These are phyloP conservation scores for Nectriaceae sp. DNA, from an alignment of 2,329 filamentous ascomycete genomes.

Conservation along the genomic window DNA sequence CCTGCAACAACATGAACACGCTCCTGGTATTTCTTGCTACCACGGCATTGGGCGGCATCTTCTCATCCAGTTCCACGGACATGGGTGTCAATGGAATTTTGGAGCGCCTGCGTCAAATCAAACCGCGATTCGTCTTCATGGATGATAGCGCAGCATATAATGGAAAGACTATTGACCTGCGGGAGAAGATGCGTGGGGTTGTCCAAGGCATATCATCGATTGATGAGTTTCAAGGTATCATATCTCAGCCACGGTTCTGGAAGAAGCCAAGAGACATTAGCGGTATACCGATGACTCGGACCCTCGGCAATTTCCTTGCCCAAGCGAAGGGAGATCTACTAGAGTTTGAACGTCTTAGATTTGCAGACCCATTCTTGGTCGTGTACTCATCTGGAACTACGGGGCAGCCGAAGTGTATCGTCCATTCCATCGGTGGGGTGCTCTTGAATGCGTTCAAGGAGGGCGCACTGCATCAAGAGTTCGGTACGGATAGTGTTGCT, in stretches of 20 bases:
- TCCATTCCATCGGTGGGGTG: not conserved
- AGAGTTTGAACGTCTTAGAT: not conserved
- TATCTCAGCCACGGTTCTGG: not conserved
- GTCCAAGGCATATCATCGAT: not conserved
- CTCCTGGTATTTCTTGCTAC: not conserved
- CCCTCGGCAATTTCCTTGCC: not conserved
- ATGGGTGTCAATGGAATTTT: conserved; percentile 4
- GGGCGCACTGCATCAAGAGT: not conserved
- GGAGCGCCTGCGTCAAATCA: not conserved
- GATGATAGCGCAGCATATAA: conserved; percentile 1
- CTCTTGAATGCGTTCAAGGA: not conserved
- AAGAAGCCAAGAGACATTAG: not conserved
- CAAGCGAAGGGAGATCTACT: not conserved
- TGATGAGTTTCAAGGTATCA: not conserved
- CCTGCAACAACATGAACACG: not conserved
- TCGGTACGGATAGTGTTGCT: not conserved
- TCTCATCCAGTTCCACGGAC: not conserved
- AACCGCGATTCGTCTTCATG: not conserved
- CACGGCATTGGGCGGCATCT: not conserved
- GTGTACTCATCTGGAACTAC: conserved; percentile 3
- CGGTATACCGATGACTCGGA: not conserved
- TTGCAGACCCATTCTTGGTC: conserved; percentile 1
- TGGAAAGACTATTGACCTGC: conserved; percentile 1
- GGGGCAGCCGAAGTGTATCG: conserved; percentile 1
- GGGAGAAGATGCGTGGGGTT: not conserved